Evolutionary conservation across 2,329 filamentous ascomycete species (phyloP).

Genomic region (Aplosporella prunicola): DNA sequence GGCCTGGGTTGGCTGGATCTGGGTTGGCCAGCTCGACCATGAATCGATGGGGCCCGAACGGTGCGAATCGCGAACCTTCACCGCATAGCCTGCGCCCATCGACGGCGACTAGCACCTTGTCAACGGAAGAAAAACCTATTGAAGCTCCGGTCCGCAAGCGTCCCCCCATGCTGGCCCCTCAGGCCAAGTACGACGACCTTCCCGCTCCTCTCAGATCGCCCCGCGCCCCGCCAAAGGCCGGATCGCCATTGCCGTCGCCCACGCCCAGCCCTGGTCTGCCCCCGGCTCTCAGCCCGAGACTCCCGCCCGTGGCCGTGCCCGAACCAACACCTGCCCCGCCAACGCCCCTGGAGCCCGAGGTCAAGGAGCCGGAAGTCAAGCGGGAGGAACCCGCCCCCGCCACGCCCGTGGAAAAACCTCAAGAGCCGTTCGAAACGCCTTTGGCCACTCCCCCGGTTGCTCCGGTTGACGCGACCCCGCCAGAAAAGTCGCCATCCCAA

Average conservation of each 20-base stretch:
- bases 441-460: no score
- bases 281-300: no score
- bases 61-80: constrained; percentile 21
- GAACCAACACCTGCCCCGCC: background rate
- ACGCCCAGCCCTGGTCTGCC: no score
- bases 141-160: constrained; percentile 51
- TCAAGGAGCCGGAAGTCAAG: background rate
- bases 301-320: no score
- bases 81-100: constrained; percentile 25
- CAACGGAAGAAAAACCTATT: constrained; percentile 20
- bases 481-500: constrained; percentile 4
- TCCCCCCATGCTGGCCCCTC: constrained; percentile 53
- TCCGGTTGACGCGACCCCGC: no score
- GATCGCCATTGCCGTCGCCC: no score
- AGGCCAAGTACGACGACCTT: constrained; percentile 14
- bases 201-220: constrained; percentile 8
- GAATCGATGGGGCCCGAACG: constrained; percentile 2
- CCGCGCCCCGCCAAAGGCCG: constrained; percentile 10
- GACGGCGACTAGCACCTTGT: constrained; percentile 27
- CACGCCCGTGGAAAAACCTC: background rate
- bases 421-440: no score
- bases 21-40: background rate
- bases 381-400: constrained; percentile 10
- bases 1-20: no score
- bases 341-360: background rate